Percentiles rank a stretch among this genome's conserved stretches.
phyloP scores from a whole-genome alignment of 108 stramenopile genomes.

The Aurantiochytrium sp. region DNA sequence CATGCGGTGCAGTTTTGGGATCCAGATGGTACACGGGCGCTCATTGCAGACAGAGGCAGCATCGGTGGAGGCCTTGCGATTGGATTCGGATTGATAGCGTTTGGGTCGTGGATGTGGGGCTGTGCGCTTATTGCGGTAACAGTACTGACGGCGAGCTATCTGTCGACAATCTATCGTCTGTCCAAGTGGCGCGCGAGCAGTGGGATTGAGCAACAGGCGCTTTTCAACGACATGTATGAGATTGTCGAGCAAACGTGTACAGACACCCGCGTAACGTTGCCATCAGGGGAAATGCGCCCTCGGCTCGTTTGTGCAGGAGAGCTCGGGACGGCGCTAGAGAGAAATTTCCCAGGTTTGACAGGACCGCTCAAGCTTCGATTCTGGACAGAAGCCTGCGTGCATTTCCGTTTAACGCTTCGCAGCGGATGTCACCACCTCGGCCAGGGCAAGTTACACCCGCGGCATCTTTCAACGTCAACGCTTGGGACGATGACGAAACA shows the following conservation, averaged over 20 bases:
- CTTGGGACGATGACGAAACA: neutral
- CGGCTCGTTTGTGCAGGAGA: neutral
- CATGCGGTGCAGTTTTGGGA: constrained; percentile 13
- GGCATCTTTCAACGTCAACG: neutral
- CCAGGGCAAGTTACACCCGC: neutral
- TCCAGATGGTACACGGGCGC: neutral
- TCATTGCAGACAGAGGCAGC: neutral
- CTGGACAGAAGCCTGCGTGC: neutral
- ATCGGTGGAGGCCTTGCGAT: neutral
- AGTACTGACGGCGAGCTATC: neutral
- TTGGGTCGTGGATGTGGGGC: neutral
- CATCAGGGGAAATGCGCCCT: neutral
- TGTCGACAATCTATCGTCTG: neutral
- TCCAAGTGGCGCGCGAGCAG: neutral
- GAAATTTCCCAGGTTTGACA: neutral
- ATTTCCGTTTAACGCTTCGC: neutral
- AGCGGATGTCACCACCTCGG: constrained; percentile 2
- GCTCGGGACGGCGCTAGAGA: neutral
- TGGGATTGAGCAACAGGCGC: neutral
- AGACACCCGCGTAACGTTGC: neutral
- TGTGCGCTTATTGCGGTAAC: neutral
- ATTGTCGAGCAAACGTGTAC: neutral
- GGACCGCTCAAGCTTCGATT: neutral
- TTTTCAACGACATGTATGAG: neutral
- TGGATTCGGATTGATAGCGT: neutral